Percentiles rank a stretch among this genome's conserved stretches.
phyloP scores from a whole-genome alignment of 139 green algal species.

The Ostreobium quekettii region DNA sequence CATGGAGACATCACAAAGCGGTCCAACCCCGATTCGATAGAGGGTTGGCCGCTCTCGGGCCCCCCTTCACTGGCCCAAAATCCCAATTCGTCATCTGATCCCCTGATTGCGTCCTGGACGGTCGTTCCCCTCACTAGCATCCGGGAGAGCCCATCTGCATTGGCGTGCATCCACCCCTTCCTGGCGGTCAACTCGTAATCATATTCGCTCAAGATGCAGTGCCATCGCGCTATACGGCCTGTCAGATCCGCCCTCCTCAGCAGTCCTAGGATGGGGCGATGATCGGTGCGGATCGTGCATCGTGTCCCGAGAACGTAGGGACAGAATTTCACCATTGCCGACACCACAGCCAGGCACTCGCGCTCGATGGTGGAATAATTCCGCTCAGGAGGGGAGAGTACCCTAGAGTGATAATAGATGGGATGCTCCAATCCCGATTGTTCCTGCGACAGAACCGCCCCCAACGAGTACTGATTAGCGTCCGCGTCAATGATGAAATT shows the following conservation, averaged over 20 bases:
- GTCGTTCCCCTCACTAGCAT: too few species aligned
- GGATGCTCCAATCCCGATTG: neutral
- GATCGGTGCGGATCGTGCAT: neutral
- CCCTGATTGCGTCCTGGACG: too few species aligned
- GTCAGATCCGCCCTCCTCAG: neutral
- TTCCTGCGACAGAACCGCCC: neutral
- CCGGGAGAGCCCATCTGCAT: too few species aligned
- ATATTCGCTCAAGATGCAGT: too few species aligned
- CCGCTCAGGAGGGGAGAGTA: neutral
- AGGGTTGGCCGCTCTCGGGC: too few species aligned
- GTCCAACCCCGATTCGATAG: too few species aligned
- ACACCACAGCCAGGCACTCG: neutral
- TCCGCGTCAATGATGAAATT: neutral
- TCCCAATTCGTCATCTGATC: too few species aligned
- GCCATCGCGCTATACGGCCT: neutral
- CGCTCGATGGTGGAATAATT: neutral
- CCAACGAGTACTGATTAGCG: neutral
- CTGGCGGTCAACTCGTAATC: too few species aligned
- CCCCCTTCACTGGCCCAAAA: too few species aligned
- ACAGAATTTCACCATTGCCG: neutral
- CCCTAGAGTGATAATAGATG: neutral
- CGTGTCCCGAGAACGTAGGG: neutral
- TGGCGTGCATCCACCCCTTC: too few species aligned
- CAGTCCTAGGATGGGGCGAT: neutral
- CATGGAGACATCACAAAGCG: too few species aligned